A percentile compares a stretch with the other conserved stretches of the same genome.
These are phyloP conservation scores for Excoecaria agallocha DNA, from an alignment of 345 rosid species.

Conservation along the genomic window DNA sequence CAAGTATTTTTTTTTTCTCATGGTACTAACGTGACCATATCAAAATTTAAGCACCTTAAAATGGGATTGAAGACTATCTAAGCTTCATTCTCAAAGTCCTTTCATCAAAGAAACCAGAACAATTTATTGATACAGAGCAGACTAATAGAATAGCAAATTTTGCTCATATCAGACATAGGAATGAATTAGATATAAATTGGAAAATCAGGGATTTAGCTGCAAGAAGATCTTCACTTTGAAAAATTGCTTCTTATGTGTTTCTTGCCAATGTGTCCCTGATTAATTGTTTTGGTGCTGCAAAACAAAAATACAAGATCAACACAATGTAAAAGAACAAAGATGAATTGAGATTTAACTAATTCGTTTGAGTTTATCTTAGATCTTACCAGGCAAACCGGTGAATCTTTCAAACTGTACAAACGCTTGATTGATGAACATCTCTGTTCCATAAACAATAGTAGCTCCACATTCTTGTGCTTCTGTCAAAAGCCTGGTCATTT, in stretches of 20 bases:
- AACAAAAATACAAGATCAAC: neutral
- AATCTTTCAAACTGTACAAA: slow-evolving; percentile 57
- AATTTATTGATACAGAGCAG: slow-evolving; percentile 25
- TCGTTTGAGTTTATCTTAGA: slow-evolving; percentile 11
- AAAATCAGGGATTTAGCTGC: slow-evolving; percentile 4
- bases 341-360: neutral
- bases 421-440: slow-evolving; percentile 60
- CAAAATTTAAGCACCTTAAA: neutral
- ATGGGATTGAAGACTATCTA: neutral
- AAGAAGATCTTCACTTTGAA: slow-evolving; percentile 7
- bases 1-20: neutral
- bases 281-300: slow-evolving; percentile 51
- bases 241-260: slow-evolving; percentile 25
- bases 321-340: neutral
- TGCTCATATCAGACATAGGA: slow-evolving; percentile 1
- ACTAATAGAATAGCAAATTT: slow-evolving; percentile 13
- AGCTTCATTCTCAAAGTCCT: neutral
- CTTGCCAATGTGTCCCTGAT: slow-evolving; percentile 47
- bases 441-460: slow-evolving; percentile 44
- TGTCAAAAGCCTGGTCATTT: slow-evolving; percentile 50
- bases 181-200: slow-evolving; percentile 7
- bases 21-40: neutral
- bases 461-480: slow-evolving; percentile 61
- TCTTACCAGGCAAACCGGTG: slow-evolving; percentile 59
- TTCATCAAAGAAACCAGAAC: neutral